Base-by-base conservation (phyloP, 176 grass and related monocot genomes). In the Oryza glaberrima region DNA sequence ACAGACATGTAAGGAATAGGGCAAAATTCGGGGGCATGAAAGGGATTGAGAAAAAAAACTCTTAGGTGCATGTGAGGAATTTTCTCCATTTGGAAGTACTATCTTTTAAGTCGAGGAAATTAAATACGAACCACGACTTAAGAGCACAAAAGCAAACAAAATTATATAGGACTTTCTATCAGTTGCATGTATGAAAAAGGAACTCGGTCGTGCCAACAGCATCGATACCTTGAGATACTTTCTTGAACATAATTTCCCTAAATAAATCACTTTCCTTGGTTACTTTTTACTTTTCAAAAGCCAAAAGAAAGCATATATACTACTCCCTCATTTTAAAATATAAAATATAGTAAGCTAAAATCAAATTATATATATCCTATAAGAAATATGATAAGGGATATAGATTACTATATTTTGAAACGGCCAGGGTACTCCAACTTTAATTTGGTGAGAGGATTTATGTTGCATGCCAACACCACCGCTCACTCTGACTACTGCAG, bases 391-490 rank as follows among this genome's bases (percentile, higher is more conserved):
- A 36, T 36, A 36, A 5, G 5, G 4, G 35, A 36, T 36, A 36
- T 36, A 36, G 30, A 32, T 32, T 32, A 32, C 30, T 38, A 38
- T 38, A 38, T 38, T 38, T 38, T 38, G 5, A 5, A 38, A 38
- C 6, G 5, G 5, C 0, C 0, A 5, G 5, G 5, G 5, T 38
- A 38, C 36, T 38, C 1, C 6, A 38, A 38, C 35, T 38, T 38
- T 38, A 38, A 38, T 38, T 38, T 38, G 36, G 15, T 75, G 54
- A 81, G 54, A 81, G 35, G 56, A 16, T 10, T 14, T 38, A 75
- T 38, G 43, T 52, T 52, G 82, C 82, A 26, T 84, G 28, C 72
- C 28, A 76, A 49, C 48, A 20, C 44, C 78, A 28, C 64, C 63
- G 20, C 54, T 41, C 14, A 51, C 41, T 38, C 14, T 49, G 69